Percentiles rank a stretch among this genome's conserved stretches.
Conservation (phyloP, 176 grass and related monocot species). For the Zizania latifolia region DNA sequence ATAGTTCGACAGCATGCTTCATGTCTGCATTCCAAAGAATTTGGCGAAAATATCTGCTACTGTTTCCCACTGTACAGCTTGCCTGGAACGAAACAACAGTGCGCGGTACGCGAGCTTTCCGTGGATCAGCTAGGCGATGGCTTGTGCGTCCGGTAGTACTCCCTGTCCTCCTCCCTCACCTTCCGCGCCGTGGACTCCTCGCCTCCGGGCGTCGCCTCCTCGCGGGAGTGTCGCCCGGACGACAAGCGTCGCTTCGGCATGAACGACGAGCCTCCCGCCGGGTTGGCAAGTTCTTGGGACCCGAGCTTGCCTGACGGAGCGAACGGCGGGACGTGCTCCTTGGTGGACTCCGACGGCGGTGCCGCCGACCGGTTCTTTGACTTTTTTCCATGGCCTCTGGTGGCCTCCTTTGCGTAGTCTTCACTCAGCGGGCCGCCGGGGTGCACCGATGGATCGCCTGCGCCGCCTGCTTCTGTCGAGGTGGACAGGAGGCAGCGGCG, state of each 20-base stretch:
- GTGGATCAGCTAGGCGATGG: too few species aligned
- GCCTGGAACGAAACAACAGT: too few species aligned
- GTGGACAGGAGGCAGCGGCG: not conserved
- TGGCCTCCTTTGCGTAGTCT: conserved; percentile 45
- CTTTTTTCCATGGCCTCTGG: not conserved
- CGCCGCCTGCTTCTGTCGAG: conserved; percentile 20
- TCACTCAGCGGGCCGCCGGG: conserved; percentile 40
- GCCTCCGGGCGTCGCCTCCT: conserved; percentile 24
- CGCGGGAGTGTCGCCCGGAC: not conserved
- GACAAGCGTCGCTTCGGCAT: conserved; percentile 53
- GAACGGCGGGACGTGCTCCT: conserved; percentile 49
- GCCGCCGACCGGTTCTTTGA: not conserved
- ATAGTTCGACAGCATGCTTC: too few species aligned
- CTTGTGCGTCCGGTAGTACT: conserved; percentile 76
- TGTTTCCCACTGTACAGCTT: too few species aligned
- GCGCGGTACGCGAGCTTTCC: too few species aligned
- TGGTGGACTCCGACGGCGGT: not conserved
- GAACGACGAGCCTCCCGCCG: conserved; percentile 12
- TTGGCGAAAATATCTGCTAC: too few species aligned
- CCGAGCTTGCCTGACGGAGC: conserved; percentile 43
- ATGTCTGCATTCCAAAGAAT: too few species aligned
- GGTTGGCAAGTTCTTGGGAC: conserved; percentile 31
- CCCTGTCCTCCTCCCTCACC: conserved; percentile 39
- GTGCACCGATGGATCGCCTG: conserved; percentile 26
- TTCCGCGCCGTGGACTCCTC: not conserved